Evolutionary conservation across 2,329 filamentous ascomycete species (phyloP), one percentile per base, ranked within the genome.

Genomic region (Epichloe sibirici): DNA sequence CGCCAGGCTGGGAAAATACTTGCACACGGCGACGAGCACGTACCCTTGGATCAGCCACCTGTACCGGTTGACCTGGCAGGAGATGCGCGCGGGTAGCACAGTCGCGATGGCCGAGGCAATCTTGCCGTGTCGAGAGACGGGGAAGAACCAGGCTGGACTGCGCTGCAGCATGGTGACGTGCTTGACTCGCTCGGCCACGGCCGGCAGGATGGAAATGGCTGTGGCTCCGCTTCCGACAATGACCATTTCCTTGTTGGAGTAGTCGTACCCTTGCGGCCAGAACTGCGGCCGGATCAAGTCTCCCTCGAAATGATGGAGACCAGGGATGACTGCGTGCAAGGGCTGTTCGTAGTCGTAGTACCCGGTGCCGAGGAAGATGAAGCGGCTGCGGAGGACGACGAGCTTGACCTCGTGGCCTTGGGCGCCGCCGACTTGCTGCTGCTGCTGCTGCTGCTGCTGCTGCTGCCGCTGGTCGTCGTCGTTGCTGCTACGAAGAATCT

Each of bases 271-370:
- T 52, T 82, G 71, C 0, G 84, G 84, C 83, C 85, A 88, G 68
- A 86, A 88, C 59, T 89, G 85, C 1, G 86, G 85, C 56, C 88
- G 85, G 2, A 86, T 71, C 13, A 81, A 69, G 40, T 54, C 61
- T 45, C 70, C 72, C 9, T 61, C 17, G 39, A 72, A 72, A n/a
- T 57, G 59, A 0, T 64, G 57, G n/a, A 72, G 61, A 5, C 71
- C 70, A 38, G 68, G 68, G 5, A 72, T 86, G 0, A 66, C 60
- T 0, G 77, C 66, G 48, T 76, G 60, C 21, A 86, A 67, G 0
- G 82, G 79, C n/a, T 74, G 66, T 7, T 81, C 64, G 62, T 86
- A 86, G 65, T 85, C 76, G 66, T 86, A 88, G 65, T 87, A 88
- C 0, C 84, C 70, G 0, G 69, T 71, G 4, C 82, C 15, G 71